phyloP scores from a whole-genome alignment of 2,329 filamentous ascomycete species.

The Aspergillus fischeri region DNA sequence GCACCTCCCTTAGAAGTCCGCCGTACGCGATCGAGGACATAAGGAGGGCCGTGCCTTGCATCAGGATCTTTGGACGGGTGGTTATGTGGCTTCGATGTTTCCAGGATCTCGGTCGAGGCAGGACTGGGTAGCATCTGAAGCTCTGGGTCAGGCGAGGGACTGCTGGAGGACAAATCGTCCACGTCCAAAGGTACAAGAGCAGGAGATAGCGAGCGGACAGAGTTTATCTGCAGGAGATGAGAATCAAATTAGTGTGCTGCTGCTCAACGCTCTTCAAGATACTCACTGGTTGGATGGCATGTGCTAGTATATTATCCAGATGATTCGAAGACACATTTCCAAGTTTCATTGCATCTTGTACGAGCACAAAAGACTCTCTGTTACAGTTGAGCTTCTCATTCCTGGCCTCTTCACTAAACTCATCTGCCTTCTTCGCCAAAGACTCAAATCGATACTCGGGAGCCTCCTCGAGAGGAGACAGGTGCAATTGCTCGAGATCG shows the following conservation, averaged over 20 bases:
- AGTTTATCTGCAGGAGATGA: neutral
- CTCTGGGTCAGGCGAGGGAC: neutral
- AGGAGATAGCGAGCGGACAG: neutral
- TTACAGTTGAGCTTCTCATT: constrained; percentile 25
- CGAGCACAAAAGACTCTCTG: constrained; percentile 15
- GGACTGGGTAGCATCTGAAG: constrained; percentile 12
- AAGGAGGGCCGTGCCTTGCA: neutral
- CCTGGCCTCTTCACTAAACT: constrained; percentile 4
- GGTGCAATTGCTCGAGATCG: neutral
- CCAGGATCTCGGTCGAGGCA: neutral
- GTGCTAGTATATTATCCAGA: constrained; percentile 18
- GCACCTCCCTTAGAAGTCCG: neutral
- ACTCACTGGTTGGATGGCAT: constrained; percentile 15
- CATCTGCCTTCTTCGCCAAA: neutral
- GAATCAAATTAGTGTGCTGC: neutral
- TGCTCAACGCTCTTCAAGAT: constrained; percentile 11
- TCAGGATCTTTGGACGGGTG: neutral
- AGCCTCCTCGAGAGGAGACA: neutral
- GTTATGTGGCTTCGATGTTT: neutral
- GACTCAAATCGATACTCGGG: neutral
- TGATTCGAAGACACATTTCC: constrained; percentile 20
- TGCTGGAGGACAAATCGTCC: neutral
- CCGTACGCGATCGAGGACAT: neutral
- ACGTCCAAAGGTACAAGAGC: constrained; percentile 2
- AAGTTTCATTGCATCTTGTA: constrained; percentile 27